Base-by-base conservation (phyloP, 1,284 basidiomycete genomes). In the Cryptococcus maquisensis region DNA sequence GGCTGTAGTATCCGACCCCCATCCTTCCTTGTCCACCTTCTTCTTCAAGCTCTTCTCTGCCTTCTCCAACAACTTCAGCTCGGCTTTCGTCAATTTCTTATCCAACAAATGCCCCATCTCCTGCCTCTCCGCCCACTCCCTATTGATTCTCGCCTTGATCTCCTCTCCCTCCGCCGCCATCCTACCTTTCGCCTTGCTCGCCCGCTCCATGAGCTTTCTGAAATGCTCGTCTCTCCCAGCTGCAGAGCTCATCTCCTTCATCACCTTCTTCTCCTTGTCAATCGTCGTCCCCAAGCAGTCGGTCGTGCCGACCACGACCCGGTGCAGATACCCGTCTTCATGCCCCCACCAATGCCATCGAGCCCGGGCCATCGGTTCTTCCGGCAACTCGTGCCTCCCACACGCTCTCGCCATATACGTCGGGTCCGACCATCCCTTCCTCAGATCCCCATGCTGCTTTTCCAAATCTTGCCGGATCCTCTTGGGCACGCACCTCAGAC, bases 281-380 rank as follows among this genome's bases (percentile, higher is more conserved):
- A 37, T 35, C 20, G 39, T 32, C 32, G 13, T 49, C 13, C 40
- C 42, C 32, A 42, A 21, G 37, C 45, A 46, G 20, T 24, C 41
- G 8, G 50, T 20, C 9, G 18, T 23, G 40, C 15, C 21, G 16
- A n/a, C 24, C 10, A 41, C 37, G 20, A 21, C 40, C 23, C 28
- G 23, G 42, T 48, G 40, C 12, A 44, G 35, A 20, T 39, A 35
- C 13, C 32, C 36, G 18, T 52, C 51, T 28, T 59, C 51, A 38
- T 59, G 54, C n/a, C 57, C 57, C 44, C 49, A 59, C 57, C 57
- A 59, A 46, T 59, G 54, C 54, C 54, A 59, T 42, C 54, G 51
- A 4, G 47, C 23, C 48, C 51, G 50, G 21, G 56, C 54, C 16
- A 43, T 38, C 16, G 57, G 51, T 44, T 56, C 51, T 13, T 55